Evolutionary conservation across 495 filamentous ascomycete species (phyloP), one percentile per base, ranked within the genome.

Genomic region (Copromyces sp.): DNA sequence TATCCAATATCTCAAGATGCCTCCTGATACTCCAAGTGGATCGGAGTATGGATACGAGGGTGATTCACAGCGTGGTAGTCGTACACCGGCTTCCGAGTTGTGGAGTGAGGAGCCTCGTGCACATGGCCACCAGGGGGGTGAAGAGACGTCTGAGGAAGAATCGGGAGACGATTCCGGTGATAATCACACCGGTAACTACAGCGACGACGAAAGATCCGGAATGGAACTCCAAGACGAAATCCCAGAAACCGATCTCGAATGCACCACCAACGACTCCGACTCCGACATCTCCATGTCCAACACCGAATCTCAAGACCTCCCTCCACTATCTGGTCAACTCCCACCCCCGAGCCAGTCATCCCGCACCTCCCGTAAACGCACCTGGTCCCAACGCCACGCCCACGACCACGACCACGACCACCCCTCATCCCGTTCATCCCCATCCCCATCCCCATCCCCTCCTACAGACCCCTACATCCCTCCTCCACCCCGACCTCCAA

Each of bases 171-270:
- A 47, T 11, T 11, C 9, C 45, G 20, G 2, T 1, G 3, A 12
- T 4, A 3, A 4, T 12, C 45, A 32, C 2, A 29, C 24, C 20
- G 11, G 20, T 1, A 0, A 14, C 20, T 59, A 14, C 20, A 32
- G 11, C 47, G 11, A 5, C 14, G 12, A 0, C 3, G 0, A 17
- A 9, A 16, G 1, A 65, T 6, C 53, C 4, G 0, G 0, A 6
- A 37, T 8, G 7, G 53, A 17, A 65, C 29, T 17, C 4, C 2
- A 14, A 0, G 24, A 35, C 8, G 29, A 61, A 61, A 9, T 61
- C 12, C 53, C 12, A 16, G 53, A 35, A 61, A 35, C 29, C 14
- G 5, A 61, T 3, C 12, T 61, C 14, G 29, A 29, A 61, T 53
- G 20, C 20, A 53, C 45, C 45, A 53, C 9, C 9, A 5, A 11